Base-by-base conservation (phyloP, 2,329 filamentous ascomycete species). In the Lanzia echinophila region DNA sequence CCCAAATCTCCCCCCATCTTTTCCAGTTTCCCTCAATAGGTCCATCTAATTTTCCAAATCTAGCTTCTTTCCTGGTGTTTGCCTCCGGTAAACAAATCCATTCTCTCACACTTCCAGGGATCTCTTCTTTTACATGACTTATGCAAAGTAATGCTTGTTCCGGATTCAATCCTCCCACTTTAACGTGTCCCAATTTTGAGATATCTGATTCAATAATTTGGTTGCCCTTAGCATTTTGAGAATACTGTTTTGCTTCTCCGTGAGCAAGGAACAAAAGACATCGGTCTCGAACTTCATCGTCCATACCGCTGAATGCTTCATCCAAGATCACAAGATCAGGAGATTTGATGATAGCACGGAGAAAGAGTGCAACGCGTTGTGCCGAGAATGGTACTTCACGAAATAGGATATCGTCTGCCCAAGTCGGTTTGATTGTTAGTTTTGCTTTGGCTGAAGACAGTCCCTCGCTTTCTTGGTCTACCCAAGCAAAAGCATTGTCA, bases 111-210 rank as follows among this genome's bases (percentile, higher is more conserved):
- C 84, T 86, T 47, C 86, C 84, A 0, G 94, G 94, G 10, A 97
- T 87, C 70, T 99, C 94, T 63, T 96, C 90, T 58, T 84, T 84
- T 57, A 92, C 78, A 71, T 99, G 94, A 57, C 90, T 94, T 56
- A 97, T 92, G 59, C 91, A 90, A n/a, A 97, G 79, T 51, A 99
- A 72, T 0, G 90, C 90, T 71, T 97, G 92, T 20, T 81, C 70
- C 0, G 82, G 74, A 1, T 77, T 76, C 53, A 96, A 70, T 0
- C 90, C 90, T 1, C 65, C 66, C 4, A 92, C 71, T 20, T 70
- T 74, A 1, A 82, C 74, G 1, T 68, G 65, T 0, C 73, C 78
- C 0, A 70, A 61, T 53, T 70, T 72, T 7, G 72, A 68, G 1
- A 69, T 68, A 1, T 77, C 70, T 55, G 76, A 82, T 12, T 79